Conservation (phyloP, 169 alveolate species). For the Amoebophrya sp. region DNA sequence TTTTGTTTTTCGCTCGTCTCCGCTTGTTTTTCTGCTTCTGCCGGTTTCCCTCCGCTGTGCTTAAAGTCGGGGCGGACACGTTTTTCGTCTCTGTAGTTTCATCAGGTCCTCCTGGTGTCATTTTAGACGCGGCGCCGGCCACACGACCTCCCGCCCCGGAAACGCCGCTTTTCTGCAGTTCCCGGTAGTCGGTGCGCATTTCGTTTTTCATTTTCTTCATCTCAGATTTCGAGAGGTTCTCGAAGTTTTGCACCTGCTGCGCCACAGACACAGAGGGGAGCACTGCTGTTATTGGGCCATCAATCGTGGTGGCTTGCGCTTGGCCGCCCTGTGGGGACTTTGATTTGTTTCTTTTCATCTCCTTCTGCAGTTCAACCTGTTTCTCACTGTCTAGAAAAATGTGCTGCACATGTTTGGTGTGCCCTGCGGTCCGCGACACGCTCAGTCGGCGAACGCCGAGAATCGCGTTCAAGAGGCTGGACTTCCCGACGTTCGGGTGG, state of each 20-base stretch:
- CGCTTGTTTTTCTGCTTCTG: background rate
- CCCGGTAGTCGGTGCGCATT: background rate
- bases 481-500: conserved; percentile 4
- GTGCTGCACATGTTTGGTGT: background rate
- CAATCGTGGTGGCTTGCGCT: too few relatives aligned
- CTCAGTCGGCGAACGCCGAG: background rate
- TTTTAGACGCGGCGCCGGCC: too few relatives aligned
- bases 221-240: background rate
- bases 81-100: background rate
- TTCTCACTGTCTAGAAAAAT: background rate
- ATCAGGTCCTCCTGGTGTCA: too few relatives aligned
- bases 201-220: background rate
- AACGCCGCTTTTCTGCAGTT: background rate
- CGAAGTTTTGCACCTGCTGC: background rate
- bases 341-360: too few relatives aligned
- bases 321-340: too few relatives aligned
- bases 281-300: too few relatives aligned
- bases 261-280: too few relatives aligned
- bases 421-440: conserved; percentile 4
- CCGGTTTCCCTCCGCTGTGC: background rate
- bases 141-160: too few relatives aligned
- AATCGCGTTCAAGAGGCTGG: background rate
- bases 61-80: background rate
- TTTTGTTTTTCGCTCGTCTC: background rate
- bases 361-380: too few relatives aligned